A percentile compares a stretch with the other conserved stretches of the same genome.
Conservation (phyloP, 108 stramenopile species). For the Poteriospumella lacustris region DNA sequence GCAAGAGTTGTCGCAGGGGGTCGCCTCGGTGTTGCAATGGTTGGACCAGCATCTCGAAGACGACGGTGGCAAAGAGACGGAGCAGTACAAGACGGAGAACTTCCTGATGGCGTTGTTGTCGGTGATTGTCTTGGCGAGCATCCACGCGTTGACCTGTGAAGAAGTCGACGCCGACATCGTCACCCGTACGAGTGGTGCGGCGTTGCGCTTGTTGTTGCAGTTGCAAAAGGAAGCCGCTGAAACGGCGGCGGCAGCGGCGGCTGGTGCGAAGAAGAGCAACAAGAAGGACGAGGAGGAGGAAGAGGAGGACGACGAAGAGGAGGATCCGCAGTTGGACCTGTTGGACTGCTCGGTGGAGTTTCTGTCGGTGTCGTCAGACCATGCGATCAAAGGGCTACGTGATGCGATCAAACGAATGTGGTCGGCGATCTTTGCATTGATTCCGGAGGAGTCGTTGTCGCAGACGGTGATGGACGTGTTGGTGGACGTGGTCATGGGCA, state of each 20-base stretch:
- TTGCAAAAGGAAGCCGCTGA: too few species aligned
- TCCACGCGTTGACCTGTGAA: too few species aligned
- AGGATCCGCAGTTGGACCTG: neutral
- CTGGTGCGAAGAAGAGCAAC: neutral
- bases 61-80: too few species aligned
- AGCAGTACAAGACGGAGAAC: too few species aligned
- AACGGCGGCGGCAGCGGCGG: neutral
- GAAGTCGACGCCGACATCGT: too few species aligned
- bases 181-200: too few species aligned
- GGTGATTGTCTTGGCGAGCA: too few species aligned
- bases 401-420: slow-evolving; percentile 14
- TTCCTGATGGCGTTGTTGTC: too few species aligned
- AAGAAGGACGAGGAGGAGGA: neutral
- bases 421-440: neutral
- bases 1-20: too few species aligned
- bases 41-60: too few species aligned
- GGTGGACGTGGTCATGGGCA: neutral
- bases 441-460: neutral
- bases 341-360: neutral
- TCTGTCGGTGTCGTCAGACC: neutral
- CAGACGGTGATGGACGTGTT: neutral
- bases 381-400: neutral
- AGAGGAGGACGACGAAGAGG: neutral
- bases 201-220: too few species aligned
- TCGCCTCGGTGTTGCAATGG: too few species aligned